Percentiles rank a stretch among this genome's conserved stretches.
Evolutionary conservation across 495 filamentous ascomycete species (phyloP).

Genomic region (Penicillium coprophilum): DNA sequence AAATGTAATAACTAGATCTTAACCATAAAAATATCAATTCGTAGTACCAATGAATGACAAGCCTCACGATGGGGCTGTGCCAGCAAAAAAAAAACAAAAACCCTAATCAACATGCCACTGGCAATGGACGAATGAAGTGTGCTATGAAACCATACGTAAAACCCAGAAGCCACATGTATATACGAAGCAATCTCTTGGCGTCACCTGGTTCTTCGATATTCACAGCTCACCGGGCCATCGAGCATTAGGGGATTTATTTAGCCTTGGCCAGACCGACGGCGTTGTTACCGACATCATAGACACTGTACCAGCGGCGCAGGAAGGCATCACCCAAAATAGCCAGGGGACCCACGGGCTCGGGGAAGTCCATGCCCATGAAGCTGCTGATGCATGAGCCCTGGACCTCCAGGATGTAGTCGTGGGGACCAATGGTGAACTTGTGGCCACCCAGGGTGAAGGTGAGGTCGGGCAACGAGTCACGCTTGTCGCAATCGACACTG

Average conservation of each 20-base stretch:
- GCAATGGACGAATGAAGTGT: constrained; percentile 17
- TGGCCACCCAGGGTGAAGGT: constrained; percentile 84
- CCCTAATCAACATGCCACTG: constrained; percentile 13
- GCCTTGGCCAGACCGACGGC: constrained; percentile 85
- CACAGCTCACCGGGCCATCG: constrained; percentile 7
- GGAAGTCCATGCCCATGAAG: constrained; percentile 98
- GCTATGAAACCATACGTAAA: constrained; percentile 13
- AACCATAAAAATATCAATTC: constrained; percentile 15
- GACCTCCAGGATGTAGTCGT: constrained; percentile 95
- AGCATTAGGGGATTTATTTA: constrained; percentile 48
- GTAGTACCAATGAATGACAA: constrained; percentile 13
- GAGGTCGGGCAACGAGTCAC: constrained; percentile 78
- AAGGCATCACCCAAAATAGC: constrained; percentile 98
- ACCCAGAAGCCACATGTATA: constrained; percentile 20
- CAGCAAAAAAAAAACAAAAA: constrained; percentile 7
- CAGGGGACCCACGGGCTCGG: constrained; percentile 83
- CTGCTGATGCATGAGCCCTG: constrained; percentile 94
- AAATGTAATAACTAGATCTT: constrained; percentile 21
- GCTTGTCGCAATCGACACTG: constrained; percentile 83
- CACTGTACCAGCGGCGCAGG: constrained; percentile 94
- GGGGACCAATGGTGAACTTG: constrained; percentile 84
- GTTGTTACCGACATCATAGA: constrained; percentile 86
- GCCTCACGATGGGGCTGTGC: constrained; percentile 8
- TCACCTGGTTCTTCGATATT: constrained; percentile 14
- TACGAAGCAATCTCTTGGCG: constrained; percentile 21